These are phyloP conservation scores for Aspergillus sp. DNA, from an alignment of 2,329 filamentous ascomycete species.

Conservation along the genomic window DNA sequence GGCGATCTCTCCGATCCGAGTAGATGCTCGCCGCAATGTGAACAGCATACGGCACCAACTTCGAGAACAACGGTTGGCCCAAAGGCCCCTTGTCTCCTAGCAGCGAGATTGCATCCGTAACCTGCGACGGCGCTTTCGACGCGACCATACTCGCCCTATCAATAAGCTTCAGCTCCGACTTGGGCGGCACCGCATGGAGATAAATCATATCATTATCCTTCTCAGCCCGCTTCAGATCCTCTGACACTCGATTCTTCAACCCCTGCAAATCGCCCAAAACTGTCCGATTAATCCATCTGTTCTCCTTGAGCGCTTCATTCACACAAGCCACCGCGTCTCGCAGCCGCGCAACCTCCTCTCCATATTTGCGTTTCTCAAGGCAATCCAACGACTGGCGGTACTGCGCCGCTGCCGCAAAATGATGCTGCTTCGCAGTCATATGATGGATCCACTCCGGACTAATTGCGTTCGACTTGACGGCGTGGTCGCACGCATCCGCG, in stretches of 20 bases:
- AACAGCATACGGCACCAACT: constrained; percentile 91
- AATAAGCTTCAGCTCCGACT: constrained; percentile 80
- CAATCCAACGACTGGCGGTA: constrained; percentile 88
- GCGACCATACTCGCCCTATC: constrained; percentile 88
- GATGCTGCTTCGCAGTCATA: constrained; percentile 93
- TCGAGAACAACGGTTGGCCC: constrained; percentile 81
- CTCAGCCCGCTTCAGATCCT: constrained; percentile 88
- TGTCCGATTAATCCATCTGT: constrained; percentile 74
- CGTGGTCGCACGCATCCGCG: constrained; percentile 76
- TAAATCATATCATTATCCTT: constrained; percentile 98
- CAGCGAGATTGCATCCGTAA: constrained; percentile 75
- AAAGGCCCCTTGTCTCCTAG: constrained; percentile 79
- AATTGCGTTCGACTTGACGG: constrained; percentile 83
- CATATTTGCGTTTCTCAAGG: constrained; percentile 89
- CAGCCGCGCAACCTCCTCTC: constrained; percentile 88
- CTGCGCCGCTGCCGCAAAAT: constrained; percentile 94
- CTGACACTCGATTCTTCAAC: constrained; percentile 76
- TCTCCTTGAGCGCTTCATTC: constrained; percentile 82
- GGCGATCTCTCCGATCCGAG: constrained; percentile 82
- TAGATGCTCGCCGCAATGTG: constrained; percentile 96
- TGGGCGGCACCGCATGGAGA: constrained; percentile 77
- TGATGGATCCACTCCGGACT: constrained; percentile 97
- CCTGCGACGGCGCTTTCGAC: constrained; percentile 74
- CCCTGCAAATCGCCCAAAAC: constrained; percentile 81
- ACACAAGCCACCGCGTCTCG: constrained; percentile 80